A percentile compares a stretch with the other conserved stretches of the same genome.
Conservation (phyloP, 179 eudicot species). For the Corrigiola litoralis region DNA sequence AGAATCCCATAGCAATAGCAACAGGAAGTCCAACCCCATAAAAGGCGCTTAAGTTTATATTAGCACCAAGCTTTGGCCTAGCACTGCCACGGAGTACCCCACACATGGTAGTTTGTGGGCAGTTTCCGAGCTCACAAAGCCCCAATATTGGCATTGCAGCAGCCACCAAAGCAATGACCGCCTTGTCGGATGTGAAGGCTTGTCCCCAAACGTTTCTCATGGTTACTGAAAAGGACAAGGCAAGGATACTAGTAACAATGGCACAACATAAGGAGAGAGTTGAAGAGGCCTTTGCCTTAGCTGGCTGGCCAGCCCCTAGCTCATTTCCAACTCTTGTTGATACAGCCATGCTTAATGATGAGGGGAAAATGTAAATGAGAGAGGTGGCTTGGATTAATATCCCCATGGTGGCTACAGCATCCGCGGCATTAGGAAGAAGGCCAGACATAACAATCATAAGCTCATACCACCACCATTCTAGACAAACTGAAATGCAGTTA, state of each 20-base stretch:
- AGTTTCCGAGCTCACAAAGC: conserved; percentile 57
- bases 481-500: conserved; percentile 59
- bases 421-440: conserved; percentile 34
- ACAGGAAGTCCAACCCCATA: conserved; percentile 54
- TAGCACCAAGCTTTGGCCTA: conserved; percentile 51
- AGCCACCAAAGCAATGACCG: conserved; percentile 32
- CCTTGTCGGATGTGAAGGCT: conserved; percentile 36
- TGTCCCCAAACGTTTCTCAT: conserved; percentile 42
- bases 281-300: conserved; percentile 31
- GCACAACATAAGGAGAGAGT: conserved; percentile 33
- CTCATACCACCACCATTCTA: conserved; percentile 93
- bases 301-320: conserved; percentile 49
- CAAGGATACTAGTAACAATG: conserved; percentile 31
- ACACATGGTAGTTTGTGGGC: conserved; percentile 59
- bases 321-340: conserved; percentile 61
- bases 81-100: conserved; percentile 56
- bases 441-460: conserved; percentile 60
- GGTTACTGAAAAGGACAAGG: conserved; percentile 36
- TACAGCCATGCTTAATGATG: conserved; percentile 45
- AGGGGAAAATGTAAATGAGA: conserved; percentile 57
- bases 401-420: conserved; percentile 65
- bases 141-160: conserved; percentile 49
- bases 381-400: conserved; percentile 60
- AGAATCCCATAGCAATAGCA: conserved; percentile 37
- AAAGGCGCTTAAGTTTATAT: conserved; percentile 47